A percentile compares a stretch with the other conserved stretches of the same genome.
Conservation (phyloP, 176 grass and related monocot species). For the Hsuehochloa calcarea region DNA sequence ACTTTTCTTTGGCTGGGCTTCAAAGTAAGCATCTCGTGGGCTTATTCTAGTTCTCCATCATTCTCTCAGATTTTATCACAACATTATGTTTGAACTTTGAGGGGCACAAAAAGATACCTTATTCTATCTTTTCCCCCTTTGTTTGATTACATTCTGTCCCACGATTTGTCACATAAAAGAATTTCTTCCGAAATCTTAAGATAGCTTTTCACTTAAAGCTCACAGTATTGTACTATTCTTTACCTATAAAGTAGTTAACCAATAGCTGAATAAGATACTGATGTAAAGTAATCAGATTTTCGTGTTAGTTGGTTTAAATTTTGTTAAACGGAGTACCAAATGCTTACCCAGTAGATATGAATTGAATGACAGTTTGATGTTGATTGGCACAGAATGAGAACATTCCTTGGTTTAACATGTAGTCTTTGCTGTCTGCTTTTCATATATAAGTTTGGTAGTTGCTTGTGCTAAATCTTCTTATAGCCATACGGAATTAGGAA, state of each 20-base stretch:
- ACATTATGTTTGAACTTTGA: slow-evolving; percentile 60
- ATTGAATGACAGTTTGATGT: slow-evolving; percentile 1
- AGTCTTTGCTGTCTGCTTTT: not conserved
- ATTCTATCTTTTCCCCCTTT: slow-evolving; percentile 23
- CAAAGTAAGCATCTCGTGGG: slow-evolving; percentile 51
- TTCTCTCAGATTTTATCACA: slow-evolving; percentile 58
- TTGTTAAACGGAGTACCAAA: not conserved
- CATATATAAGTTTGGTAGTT: not conserved
- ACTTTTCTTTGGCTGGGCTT: slow-evolving; percentile 48
- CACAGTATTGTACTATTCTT: slow-evolving; percentile 26
- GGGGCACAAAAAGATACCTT: slow-evolving; percentile 53
- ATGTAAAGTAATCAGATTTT: slow-evolving; percentile 15
- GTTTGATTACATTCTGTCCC: slow-evolving; percentile 24
- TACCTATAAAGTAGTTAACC: slow-evolving; percentile 9
- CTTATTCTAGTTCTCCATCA: slow-evolving; percentile 55
- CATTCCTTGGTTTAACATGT: not conserved
- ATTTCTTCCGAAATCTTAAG: slow-evolving; percentile 24
- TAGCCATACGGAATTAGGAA: slow-evolving; percentile 4
- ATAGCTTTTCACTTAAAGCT: slow-evolving; percentile 14
- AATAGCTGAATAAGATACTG: slow-evolving; percentile 7
- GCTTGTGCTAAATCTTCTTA: not conserved
- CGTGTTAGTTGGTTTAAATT: not conserved
- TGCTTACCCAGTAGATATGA: not conserved
- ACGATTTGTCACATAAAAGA: slow-evolving; percentile 28
- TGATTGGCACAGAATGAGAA: not conserved